Conservation (phyloP, 2,329 filamentous ascomycete species). For the Madurella fahalii region DNA sequence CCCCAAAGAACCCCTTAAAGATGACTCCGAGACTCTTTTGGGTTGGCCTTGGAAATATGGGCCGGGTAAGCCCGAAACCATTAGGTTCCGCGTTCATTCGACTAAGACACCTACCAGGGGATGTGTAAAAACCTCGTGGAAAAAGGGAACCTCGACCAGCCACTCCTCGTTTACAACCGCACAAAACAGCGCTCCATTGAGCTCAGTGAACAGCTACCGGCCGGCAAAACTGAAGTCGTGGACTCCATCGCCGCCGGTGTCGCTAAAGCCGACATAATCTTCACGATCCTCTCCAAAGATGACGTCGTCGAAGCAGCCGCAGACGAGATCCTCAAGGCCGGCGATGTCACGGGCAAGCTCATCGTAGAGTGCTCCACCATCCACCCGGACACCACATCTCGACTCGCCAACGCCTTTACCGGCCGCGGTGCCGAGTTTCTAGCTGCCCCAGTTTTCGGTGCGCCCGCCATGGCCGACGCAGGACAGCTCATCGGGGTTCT, state of each 20-base stretch:
- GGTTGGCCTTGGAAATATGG: conserved; percentile 87
- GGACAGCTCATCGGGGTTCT: conserved; percentile 71
- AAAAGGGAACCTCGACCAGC: conserved; percentile 67
- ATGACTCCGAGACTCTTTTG: conserved; percentile 65
- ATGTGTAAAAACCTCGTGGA: conserved; percentile 81
- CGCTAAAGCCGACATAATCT: conserved; percentile 69
- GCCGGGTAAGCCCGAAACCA: conserved; percentile 52
- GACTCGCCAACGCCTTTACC: conserved; percentile 54
- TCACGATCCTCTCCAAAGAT: conserved; percentile 78
- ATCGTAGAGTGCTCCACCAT: conserved; percentile 87
- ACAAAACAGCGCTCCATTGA: conserved; percentile 62
- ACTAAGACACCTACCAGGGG: conserved; percentile 46
- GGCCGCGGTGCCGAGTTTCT: conserved; percentile 68
- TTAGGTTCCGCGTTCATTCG: not conserved
- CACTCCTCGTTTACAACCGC: conserved; percentile 77
- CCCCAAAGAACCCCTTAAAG: conserved; percentile 13
- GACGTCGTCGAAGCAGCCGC: conserved; percentile 63
- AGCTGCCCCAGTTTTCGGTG: conserved; percentile 66
- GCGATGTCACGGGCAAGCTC: conserved; percentile 64
- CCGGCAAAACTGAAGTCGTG: conserved; percentile 60
- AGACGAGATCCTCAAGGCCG: conserved; percentile 47
- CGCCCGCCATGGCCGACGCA: conserved; percentile 64
- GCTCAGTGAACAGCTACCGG: conserved; percentile 56
- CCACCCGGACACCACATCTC: conserved; percentile 74
- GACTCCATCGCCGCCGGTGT: conserved; percentile 63